These are phyloP conservation scores for Trichoderma lentiforme DNA, from an alignment of 2,329 filamentous ascomycete genomes.

Conservation along the genomic window DNA sequence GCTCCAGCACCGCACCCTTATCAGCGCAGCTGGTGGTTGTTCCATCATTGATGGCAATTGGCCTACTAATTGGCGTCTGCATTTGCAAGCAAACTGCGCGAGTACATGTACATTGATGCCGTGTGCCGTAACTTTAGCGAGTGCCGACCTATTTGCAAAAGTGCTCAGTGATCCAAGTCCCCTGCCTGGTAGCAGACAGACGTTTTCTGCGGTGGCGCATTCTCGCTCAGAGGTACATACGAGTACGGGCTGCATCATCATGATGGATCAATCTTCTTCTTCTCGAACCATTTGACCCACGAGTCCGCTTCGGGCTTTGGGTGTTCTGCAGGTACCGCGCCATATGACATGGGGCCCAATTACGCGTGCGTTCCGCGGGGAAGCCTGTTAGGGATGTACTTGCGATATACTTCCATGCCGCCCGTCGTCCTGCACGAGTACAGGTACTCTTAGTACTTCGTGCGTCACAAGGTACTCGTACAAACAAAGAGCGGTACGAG, in stretches of 20 bases:
- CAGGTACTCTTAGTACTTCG: background rate
- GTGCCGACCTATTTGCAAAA: background rate
- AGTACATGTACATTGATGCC: background rate
- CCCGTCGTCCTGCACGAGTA: background rate
- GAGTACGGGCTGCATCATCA: background rate
- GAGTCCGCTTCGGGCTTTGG: slow-evolving; percentile 5
- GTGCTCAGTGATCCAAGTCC: background rate
- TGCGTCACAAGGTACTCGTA: background rate
- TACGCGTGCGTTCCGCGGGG: slow-evolving; percentile 17
- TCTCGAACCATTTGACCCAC: slow-evolving; percentile 2
- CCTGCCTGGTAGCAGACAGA: background rate
- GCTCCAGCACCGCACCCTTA: slow-evolving; percentile 8
- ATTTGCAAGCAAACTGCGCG: background rate
- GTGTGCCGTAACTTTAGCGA: background rate
- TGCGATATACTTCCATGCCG: slow-evolving; percentile 2
- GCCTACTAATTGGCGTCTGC: background rate
- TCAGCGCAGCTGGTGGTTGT: background rate
- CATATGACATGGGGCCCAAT: background rate
- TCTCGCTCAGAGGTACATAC: background rate
- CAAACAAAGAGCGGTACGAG: background rate
- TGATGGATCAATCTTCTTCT: slow-evolving; percentile 1
- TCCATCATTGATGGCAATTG: background rate
- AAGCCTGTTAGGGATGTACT: slow-evolving; percentile 18
- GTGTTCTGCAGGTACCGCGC: slow-evolving; percentile 17
- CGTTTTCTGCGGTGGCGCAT: background rate